Evolutionary conservation across 2,329 filamentous ascomycete genomes (phyloP).

Genomic region (Chaetomium sp.): DNA sequence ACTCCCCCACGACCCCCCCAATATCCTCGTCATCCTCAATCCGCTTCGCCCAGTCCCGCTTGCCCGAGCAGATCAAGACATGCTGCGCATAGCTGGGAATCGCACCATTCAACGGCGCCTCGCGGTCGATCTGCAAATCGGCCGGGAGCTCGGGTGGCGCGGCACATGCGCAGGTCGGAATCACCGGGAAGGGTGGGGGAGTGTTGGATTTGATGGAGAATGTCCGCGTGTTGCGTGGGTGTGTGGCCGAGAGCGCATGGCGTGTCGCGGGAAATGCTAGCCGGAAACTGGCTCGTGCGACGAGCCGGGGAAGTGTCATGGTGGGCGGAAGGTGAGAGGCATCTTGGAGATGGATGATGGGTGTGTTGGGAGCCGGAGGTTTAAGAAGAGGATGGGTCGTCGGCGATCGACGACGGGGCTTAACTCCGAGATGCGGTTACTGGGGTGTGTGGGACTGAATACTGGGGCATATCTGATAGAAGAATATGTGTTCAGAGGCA

Average conservation of each 20-base stretch:
- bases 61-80: slow-evolving; percentile 75
- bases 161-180: slow-evolving; percentile 70
- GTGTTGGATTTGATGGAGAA: slow-evolving; percentile 18
- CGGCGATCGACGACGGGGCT: neutral
- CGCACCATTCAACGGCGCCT: slow-evolving; percentile 63
- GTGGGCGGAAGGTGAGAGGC: neutral
- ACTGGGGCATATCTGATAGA: too few relatives aligned
- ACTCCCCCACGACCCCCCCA: slow-evolving; percentile 60
- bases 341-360: too few relatives aligned
- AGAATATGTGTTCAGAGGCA: too few relatives aligned
- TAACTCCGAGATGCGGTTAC: too few relatives aligned
- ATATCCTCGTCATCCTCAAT: slow-evolving; percentile 75
- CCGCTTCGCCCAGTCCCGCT: slow-evolving; percentile 70
- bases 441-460: too few relatives aligned
- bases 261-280: neutral
- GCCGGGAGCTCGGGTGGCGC: slow-evolving; percentile 56
- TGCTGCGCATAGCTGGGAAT: slow-evolving; percentile 77
- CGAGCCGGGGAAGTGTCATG: slow-evolving; percentile 10
- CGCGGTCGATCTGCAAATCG: slow-evolving; percentile 67
- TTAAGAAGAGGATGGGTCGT: neutral
- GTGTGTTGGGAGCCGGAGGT: too few relatives aligned
- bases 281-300: slow-evolving; percentile 8
- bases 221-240: neutral
- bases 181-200: slow-evolving; percentile 34
- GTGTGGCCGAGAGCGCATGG: too few relatives aligned